Conservation (phyloP, 306 rosid species). For the Carpinus viminea region DNA sequence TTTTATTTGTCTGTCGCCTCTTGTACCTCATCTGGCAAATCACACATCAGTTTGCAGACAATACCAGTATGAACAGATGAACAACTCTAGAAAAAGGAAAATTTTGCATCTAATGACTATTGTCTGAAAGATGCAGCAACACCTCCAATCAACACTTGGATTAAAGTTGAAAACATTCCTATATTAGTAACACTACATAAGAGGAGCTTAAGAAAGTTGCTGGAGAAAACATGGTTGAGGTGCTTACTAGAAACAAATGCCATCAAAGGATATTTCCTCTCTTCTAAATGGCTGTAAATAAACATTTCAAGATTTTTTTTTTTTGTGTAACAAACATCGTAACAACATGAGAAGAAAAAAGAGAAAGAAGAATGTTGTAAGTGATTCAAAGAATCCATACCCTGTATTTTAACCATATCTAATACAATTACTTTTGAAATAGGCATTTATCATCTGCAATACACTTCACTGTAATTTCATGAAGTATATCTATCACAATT, state of each 20-base stretch:
- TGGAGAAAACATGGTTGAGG: not conserved
- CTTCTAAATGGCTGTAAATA: no score
- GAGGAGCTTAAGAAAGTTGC: not conserved
- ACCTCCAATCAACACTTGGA: not conserved
- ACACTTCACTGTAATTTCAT: no score
- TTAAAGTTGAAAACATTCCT: not conserved
- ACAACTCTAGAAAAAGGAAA: not conserved
- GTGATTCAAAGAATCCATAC: not conserved
- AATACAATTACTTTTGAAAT: not conserved
- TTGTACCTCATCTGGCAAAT: constrained; percentile 87
- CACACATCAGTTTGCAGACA: constrained; percentile 60
- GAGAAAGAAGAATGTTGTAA: no score
- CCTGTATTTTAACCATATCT: not conserved
- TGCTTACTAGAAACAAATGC: no score
- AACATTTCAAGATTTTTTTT: no score
- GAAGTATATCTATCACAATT: not conserved
- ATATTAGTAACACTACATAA: not conserved
- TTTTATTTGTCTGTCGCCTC: constrained; percentile 80
- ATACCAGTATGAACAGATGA: not conserved
- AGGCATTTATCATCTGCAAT: not conserved
- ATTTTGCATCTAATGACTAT: not conserved
- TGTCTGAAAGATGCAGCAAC: not conserved
- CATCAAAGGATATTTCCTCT: not conserved
- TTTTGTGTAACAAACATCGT: not conserved
- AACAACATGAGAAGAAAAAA: no score